phyloP scores from a whole-genome alignment of 208 protist genomes.

The Wallacemonas rigidus region DNA sequence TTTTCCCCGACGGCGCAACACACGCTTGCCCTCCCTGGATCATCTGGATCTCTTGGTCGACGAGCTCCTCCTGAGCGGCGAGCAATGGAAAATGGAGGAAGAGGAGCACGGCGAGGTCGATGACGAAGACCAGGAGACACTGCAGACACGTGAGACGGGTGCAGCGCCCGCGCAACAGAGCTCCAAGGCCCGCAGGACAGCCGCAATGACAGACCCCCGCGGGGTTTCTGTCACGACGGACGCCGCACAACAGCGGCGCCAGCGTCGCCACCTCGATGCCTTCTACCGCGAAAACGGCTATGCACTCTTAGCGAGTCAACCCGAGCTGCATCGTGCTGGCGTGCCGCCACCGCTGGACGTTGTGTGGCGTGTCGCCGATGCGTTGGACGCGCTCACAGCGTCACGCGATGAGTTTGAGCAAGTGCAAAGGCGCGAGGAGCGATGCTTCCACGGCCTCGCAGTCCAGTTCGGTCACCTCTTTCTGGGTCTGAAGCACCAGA shows the following conservation, averaged over 20 bases:
- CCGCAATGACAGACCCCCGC: background rate
- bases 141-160: background rate
- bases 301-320: slow-evolving; percentile 21
- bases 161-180: background rate
- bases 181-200: background rate
- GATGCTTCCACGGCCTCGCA: slow-evolving; percentile 42
- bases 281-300: slow-evolving; percentile 32
- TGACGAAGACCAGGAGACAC: background rate
- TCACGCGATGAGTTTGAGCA: slow-evolving; percentile 39
- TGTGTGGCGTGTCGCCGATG: slow-evolving; percentile 28
- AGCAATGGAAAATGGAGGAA: slow-evolving; percentile 7
- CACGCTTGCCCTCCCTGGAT: slow-evolving; percentile 22
- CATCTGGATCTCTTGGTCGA: slow-evolving; percentile 24
- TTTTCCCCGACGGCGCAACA: slow-evolving; percentile 32
- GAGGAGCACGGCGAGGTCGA: background rate
- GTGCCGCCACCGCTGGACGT: slow-evolving; percentile 16
- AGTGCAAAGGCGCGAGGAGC: slow-evolving; percentile 30
- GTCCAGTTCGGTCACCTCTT: slow-evolving; percentile 43
- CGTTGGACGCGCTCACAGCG: slow-evolving; percentile 40
- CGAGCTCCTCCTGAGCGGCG: slow-evolving; percentile 24
- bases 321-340: slow-evolving; percentile 23
- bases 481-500: slow-evolving; percentile 32
- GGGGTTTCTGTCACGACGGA: background rate
- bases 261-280: slow-evolving; percentile 11
- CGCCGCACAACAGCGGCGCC: background rate